phyloP scores from a whole-genome alignment of 2,329 filamentous ascomycete genomes.

The Hymenoscyphus salicellus region DNA sequence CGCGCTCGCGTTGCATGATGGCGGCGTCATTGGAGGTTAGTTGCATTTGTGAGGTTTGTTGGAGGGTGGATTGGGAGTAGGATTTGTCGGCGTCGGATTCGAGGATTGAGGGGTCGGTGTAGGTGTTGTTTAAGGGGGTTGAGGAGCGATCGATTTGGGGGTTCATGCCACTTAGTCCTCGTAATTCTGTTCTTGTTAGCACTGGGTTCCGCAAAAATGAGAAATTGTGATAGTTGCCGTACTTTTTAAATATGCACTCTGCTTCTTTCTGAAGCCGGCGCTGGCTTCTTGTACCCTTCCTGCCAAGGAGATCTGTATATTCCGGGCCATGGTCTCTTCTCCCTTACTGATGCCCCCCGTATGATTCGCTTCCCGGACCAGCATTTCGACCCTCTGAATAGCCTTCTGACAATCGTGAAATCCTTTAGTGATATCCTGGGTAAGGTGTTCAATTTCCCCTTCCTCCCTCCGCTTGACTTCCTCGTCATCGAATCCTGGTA shows the following conservation, averaged over 20 bases:
- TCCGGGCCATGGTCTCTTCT: slow-evolving; percentile 93
- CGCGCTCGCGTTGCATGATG: slow-evolving; percentile 88
- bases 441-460: slow-evolving; percentile 82
- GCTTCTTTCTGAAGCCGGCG: slow-evolving; percentile 91
- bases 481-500: slow-evolving; percentile 95
- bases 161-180: slow-evolving; percentile 64
- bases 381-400: slow-evolving; percentile 81
- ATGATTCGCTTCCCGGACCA: slow-evolving; percentile 77
- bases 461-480: slow-evolving; percentile 84
- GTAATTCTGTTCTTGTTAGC: slow-evolving; percentile 57
- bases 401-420: slow-evolving; percentile 89
- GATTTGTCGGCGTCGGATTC: slow-evolving; percentile 92
- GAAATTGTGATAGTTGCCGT: slow-evolving; percentile 45
- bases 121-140: slow-evolving; percentile 52
- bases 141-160: slow-evolving; percentile 53
- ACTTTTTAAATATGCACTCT: slow-evolving; percentile 95
- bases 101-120: slow-evolving; percentile 81
- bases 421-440: slow-evolving; percentile 80
- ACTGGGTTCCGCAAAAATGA: not conserved
- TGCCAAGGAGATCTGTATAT: slow-evolving; percentile 89
- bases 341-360: slow-evolving; percentile 71
- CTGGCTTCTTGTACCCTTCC: slow-evolving; percentile 87
- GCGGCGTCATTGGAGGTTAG: slow-evolving; percentile 74
- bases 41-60: slow-evolving; percentile 65
- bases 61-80: slow-evolving; percentile 84